Evolutionary conservation across 495 filamentous ascomycete genomes (phyloP).

Genomic region (Thozetella sp.): DNA sequence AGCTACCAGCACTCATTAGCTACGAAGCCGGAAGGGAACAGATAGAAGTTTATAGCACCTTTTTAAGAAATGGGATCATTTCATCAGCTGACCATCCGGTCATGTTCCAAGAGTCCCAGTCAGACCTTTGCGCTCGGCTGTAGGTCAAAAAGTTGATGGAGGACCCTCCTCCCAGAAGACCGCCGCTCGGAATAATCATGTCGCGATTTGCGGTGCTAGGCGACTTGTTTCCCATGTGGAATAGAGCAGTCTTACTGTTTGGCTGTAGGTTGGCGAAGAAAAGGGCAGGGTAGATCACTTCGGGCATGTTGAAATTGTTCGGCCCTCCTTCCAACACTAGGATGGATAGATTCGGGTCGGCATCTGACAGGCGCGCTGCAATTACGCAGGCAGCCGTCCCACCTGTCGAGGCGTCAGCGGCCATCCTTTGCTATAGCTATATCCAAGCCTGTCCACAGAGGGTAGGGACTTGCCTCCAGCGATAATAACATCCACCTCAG

Average conservation of each 20-base stretch:
- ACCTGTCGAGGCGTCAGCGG: too few species aligned
- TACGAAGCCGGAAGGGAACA: background rate
- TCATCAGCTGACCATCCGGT: slow-evolving; percentile 55
- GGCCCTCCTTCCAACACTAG: slow-evolving; percentile 50
- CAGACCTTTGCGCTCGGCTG: slow-evolving; percentile 33
- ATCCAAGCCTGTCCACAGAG: too few species aligned
- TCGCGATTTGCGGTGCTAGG: slow-evolving; percentile 46
- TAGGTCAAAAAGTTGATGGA: slow-evolving; percentile 63
- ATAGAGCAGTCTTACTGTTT: slow-evolving; percentile 29
- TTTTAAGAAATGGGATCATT: slow-evolving; percentile 51
- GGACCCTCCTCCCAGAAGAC: slow-evolving; percentile 60
- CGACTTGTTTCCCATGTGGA: slow-evolving; percentile 31
- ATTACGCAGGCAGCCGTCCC: slow-evolving; percentile 51
- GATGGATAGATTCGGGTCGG: slow-evolving; percentile 51
- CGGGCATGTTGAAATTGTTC: slow-evolving; percentile 47
- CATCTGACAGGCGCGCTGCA: slow-evolving; percentile 48
- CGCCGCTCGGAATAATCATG: slow-evolving; percentile 52
- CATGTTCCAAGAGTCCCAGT: slow-evolving; percentile 57
- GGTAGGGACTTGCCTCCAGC: slow-evolving; percentile 27
- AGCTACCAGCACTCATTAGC: slow-evolving; percentile 26
- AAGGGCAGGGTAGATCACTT: slow-evolving; percentile 41
- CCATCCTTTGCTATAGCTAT: too few species aligned
- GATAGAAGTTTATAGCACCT: too few species aligned
- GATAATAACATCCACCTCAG: slow-evolving; percentile 41
- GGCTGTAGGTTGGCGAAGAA: slow-evolving; percentile 31